Base-by-base conservation (phyloP, 768 basidiomycete genomes). In the Trametes maxima region DNA sequence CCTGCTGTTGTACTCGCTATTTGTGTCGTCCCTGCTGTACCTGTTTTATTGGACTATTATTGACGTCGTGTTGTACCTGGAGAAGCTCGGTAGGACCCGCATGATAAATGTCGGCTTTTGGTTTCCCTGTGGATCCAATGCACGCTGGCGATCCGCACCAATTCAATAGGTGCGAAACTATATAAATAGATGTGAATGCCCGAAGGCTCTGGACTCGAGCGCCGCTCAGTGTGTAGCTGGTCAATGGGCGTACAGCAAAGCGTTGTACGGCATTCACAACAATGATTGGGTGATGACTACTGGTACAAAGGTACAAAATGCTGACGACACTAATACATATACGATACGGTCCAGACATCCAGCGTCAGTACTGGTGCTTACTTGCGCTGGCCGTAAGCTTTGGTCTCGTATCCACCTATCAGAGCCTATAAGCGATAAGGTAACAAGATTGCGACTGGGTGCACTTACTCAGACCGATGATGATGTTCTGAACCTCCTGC, bases 401-500 rank as follows among this genome's bases (percentile, higher is more conserved):
- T 79, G 63, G 78, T 77, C 70, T 74, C 79, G 66, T 76, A 79
- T 35, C 64, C 54, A 35, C 50, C 62, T 64, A 39, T 17, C 21
- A 21, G 5, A 44, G 42, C 5, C 22, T 8, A 17, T 45, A 3
- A 56, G 39, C 39, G 17, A 25, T 4, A 44, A 19, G 8, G 39
- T 24, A 44, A 39, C 48, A 51, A 50, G 40, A 58, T 45, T 11
- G 61, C 53, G 43, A 48, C 54, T 49, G 50, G 5, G 60, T 37
- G 43, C 48, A 75, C 76, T 78, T 77, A 73, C 88, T 87, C 45
- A 85, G 65, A 36, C 85, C 86, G 58, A 94, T 82, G 69, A 95
- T 97, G 75, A 97, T 74, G 78, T 95, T 92, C 62, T 81, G 83
- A 0, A 87, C 83, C 8, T 90, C 85, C 75, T 96, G 94, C 1